These are phyloP conservation scores for Calonectria pseudoturangicola DNA, from an alignment of 2,329 filamentous ascomycete species.

Conservation along the genomic window DNA sequence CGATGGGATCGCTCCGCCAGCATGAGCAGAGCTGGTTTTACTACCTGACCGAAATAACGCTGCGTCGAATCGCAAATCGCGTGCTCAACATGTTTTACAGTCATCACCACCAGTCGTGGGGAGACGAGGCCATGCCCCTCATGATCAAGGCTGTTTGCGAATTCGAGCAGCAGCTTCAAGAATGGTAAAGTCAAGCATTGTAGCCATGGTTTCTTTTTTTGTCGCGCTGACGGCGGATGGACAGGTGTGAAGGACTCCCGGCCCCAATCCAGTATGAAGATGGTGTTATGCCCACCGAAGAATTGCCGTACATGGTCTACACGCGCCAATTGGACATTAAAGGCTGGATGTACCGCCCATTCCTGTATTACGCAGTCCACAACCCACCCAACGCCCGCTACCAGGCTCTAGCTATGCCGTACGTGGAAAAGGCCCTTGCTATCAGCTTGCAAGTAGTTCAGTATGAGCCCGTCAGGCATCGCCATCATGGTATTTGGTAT, in stretches of 20 bases:
- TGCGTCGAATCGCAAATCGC: slow-evolving; percentile 63
- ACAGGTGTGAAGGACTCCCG: slow-evolving; percentile 31
- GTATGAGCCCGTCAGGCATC: slow-evolving; percentile 40
- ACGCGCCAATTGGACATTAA: slow-evolving; percentile 26
- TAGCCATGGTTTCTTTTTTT: not conserved
- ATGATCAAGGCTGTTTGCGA: slow-evolving; percentile 49
- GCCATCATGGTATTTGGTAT: slow-evolving; percentile 54
- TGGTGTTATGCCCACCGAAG: slow-evolving; percentile 16
- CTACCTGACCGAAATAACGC: slow-evolving; percentile 65
- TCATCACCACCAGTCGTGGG: slow-evolving; percentile 43
- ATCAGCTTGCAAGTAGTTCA: not conserved
- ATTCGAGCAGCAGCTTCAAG: slow-evolving; percentile 50
- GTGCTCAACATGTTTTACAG: slow-evolving; percentile 58
- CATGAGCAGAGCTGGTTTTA: slow-evolving; percentile 65
- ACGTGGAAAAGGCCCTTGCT: slow-evolving; percentile 29
- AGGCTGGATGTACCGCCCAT: slow-evolving; percentile 27
- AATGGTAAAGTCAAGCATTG: slow-evolving; percentile 41
- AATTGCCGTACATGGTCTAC: slow-evolving; percentile 26
- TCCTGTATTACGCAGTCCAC: slow-evolving; percentile 32
- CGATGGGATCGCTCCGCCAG: slow-evolving; percentile 17
- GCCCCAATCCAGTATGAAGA: slow-evolving; percentile 25
- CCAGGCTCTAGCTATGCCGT: slow-evolving; percentile 47
- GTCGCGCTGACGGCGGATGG: not conserved
- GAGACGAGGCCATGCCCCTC: slow-evolving; percentile 42
- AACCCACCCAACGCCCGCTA: slow-evolving; percentile 33